These are phyloP conservation scores for Perilla frutescens DNA, from an alignment of 257 asterid species.

Conservation along the genomic window DNA sequence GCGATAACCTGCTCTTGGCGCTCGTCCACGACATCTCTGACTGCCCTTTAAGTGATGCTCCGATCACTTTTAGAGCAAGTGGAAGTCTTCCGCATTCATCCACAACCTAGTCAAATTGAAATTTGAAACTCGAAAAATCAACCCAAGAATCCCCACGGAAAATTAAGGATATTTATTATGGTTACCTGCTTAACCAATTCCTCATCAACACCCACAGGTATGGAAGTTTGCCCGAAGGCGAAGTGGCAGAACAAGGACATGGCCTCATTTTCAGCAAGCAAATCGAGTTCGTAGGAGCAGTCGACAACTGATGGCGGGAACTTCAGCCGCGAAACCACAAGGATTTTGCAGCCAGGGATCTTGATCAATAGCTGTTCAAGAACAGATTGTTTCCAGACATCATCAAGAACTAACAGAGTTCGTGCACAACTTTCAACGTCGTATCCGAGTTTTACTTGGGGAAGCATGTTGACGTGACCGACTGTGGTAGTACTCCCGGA, in stretches of 20 bases:
- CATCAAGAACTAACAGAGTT: slow-evolving; percentile 73
- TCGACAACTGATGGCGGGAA: slow-evolving; percentile 67
- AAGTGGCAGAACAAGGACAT: slow-evolving; percentile 73
- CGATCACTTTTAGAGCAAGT: slow-evolving; percentile 87
- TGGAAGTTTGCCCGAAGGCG: slow-evolving; percentile 72
- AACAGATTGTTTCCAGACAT: slow-evolving; percentile 83
- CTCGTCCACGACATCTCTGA: slow-evolving; percentile 82
- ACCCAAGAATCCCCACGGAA: slow-evolving; percentile 9
- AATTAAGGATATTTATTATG: too few relatives aligned
- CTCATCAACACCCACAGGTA: slow-evolving; percentile 56
- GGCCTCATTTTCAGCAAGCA: slow-evolving; percentile 81
- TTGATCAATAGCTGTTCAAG: slow-evolving; percentile 63
- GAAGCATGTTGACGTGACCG: slow-evolving; percentile 36
- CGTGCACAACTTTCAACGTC: slow-evolving; percentile 39
- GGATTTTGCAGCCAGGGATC: slow-evolving; percentile 76
- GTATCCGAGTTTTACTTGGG: slow-evolving; percentile 43
- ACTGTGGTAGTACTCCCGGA: slow-evolving; percentile 46
- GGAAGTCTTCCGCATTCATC: slow-evolving; percentile 93
- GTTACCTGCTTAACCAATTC: slow-evolving; percentile 74
- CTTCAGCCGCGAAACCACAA: slow-evolving; percentile 78
- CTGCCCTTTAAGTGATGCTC: slow-evolving; percentile 82
- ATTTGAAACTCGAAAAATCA: not conserved
- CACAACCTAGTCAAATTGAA: slow-evolving; percentile 53
- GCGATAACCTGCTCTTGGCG: slow-evolving; percentile 71
- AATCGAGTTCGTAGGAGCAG: slow-evolving; percentile 67